These are phyloP conservation scores for Stenogyne calaminthoides DNA, from an alignment of 305 asterid genomes.

Conservation along the genomic window DNA sequence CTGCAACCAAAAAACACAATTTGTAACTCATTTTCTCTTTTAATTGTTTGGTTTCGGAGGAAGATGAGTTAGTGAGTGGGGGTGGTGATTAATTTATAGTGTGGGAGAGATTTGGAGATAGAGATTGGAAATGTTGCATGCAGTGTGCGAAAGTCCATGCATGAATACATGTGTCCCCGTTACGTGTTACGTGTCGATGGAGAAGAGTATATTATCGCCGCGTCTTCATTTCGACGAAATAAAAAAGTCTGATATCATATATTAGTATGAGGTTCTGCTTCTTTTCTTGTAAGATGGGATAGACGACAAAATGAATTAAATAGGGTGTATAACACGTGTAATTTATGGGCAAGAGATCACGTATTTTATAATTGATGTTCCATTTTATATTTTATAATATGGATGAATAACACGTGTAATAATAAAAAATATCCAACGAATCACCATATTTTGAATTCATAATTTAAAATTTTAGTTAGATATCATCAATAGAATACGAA, in stretches of 20 bases:
- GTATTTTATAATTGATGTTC: no score
- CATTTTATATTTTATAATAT: no score
- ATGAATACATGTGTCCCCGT: slow-evolving; percentile 31
- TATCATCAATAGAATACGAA: no score
- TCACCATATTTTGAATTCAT: no score
- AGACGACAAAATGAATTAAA: background rate
- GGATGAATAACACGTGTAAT: no score
- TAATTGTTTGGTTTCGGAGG: background rate
- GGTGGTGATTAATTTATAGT: background rate
- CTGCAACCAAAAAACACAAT: slow-evolving; percentile 18
- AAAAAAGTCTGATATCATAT: background rate
- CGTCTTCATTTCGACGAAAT: background rate
- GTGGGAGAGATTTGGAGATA: slow-evolving; percentile 9
- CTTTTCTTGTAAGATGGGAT: background rate
- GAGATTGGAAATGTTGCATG: slow-evolving; percentile 25
- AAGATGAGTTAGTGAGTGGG: background rate
- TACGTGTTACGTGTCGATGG: slow-evolving; percentile 34
- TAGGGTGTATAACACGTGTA: no score
- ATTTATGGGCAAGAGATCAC: no score
- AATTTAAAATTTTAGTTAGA: no score
- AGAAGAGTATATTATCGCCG: slow-evolving; percentile 27
- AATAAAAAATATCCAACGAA: no score
- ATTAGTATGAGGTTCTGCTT: background rate
- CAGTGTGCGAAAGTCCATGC: slow-evolving; percentile 21
- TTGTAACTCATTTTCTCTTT: background rate